Percentiles rank a stretch among this genome's conserved stretches.
Evolutionary conservation across 805 yeast genomes (phyloP).

Genomic region (Candida chauliodis): DNA sequence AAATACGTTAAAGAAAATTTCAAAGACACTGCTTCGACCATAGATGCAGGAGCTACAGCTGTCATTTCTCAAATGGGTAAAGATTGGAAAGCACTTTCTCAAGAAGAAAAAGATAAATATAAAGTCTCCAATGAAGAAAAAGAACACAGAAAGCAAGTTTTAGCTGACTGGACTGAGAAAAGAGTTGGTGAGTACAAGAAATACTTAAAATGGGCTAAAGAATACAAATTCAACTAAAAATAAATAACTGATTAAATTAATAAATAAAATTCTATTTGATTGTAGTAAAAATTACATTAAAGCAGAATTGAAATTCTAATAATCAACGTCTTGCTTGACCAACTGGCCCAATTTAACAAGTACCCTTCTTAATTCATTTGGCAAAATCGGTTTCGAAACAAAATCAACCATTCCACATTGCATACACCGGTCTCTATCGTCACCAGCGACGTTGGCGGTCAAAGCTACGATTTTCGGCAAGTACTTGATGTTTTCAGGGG

Average conservation of each 20-base stretch:
- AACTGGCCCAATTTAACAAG: conserved; percentile 18
- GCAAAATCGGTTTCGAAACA: conserved; percentile 51
- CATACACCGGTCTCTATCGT: conserved; percentile 45
- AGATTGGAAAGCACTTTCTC: conserved; percentile 30
- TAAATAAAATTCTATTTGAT: background rate
- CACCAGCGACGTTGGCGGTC: conserved; percentile 54
- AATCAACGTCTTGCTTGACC: background rate
- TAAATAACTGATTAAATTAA: background rate
- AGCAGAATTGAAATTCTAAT: background rate
- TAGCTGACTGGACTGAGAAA: conserved; percentile 27
- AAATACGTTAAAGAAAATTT: conserved; percentile 23
- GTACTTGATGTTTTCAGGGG: conserved; percentile 12
- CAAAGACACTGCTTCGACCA: conserved; percentile 14
- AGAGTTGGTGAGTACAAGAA: conserved; percentile 22
- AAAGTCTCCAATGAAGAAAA: conserved; percentile 16
- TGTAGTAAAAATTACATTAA: background rate
- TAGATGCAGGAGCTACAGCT: conserved; percentile 15
- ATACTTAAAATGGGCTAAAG: conserved; percentile 2
- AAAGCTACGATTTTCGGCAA: conserved; percentile 44
- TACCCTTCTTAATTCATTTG: conserved; percentile 39
- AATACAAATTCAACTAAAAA: conserved; percentile 1
- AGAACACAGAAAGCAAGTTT: conserved; percentile 18
- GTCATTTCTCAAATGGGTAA: conserved; percentile 22
- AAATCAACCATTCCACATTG: conserved; percentile 53
- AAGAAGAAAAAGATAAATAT: conserved; percentile 25